Evolutionary conservation across 805 yeast genomes (phyloP), one percentile per base, ranked within the genome.

Genomic region (Candida verbasci): DNA sequence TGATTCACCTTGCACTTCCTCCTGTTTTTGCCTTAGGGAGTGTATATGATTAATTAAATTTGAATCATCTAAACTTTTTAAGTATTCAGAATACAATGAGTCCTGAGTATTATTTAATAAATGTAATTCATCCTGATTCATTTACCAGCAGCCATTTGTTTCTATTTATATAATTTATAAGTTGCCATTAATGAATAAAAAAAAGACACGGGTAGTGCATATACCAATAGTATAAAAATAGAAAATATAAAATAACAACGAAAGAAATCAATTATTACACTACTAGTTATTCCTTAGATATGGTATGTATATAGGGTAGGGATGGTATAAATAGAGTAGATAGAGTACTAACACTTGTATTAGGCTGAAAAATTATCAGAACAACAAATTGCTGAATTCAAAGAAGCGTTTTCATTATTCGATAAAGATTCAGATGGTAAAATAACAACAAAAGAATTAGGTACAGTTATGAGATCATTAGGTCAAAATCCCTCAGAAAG

Each of bases 391-490:
- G 83, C 93, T 41, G 97, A 93, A 55, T 93, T 93, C 69, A 88
- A 87, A 65, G 98, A 93, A 71, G 98, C 98, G 5, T 93, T 93
- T 61, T 87, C 97, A 43, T 77, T 93, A 47, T 93, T 93, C 52
- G 98, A 93, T 72, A 88, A 88, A 62, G 96, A 93, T 61, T 84
- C 89, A 56, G 97, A 89, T 64, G 98, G 98, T 48, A 86, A 87
- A 57, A 93, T 93, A 70, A 87, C 96, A 41, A 86, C 96, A 50
- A 78, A 86, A 55, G 98, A 93, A 67, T 74, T 93, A 49, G 97
- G 97, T 47, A 88, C 96, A 3, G 98, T 93, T 36, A 93, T 93
- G 98, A 83, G 98, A 68, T 86, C 97, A n/a, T 73, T 93, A 56
- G 98, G 98, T 35, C 93, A 88, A 64, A 91, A 91, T 55, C 98